Conservation (phyloP, 2,329 filamentous ascomycete genomes). For the Colletotrichum somersetense region DNA sequence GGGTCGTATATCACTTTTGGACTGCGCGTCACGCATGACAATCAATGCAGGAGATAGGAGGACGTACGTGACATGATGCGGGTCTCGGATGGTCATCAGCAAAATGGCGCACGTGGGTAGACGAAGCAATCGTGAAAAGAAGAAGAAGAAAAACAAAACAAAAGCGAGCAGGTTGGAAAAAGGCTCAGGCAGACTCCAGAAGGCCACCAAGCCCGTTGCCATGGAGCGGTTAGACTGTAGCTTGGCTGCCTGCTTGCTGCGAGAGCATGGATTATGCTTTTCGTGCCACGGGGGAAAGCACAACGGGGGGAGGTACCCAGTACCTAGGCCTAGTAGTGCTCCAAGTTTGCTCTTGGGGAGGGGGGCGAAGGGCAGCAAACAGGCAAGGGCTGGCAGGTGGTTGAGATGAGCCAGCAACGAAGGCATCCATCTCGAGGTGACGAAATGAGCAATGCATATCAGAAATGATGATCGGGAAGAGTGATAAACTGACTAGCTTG, state of each 20-base stretch:
- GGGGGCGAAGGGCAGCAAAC: background rate
- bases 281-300: slow-evolving; percentile 13
- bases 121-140: background rate
- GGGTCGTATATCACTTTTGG: background rate
- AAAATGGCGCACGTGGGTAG: too few species aligned
- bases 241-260: background rate
- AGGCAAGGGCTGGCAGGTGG: background rate
- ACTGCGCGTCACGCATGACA: background rate
- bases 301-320: background rate
- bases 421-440: background rate
- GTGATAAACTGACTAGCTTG: too few species aligned
- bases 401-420: background rate
- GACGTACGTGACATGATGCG: background rate
- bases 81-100: too few species aligned
- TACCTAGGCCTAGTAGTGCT: background rate
- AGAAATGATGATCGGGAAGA: background rate
- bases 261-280: background rate
- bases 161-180: background rate
- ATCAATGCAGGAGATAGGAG: background rate
- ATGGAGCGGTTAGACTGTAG: slow-evolving; percentile 6
- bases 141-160: background rate
- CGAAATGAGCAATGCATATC: background rate
- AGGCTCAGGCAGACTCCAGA: background rate
- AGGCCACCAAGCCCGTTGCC: background rate
- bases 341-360: background rate